These are phyloP conservation scores for Aspergillus neotritici DNA, from an alignment of 2,329 filamentous ascomycete genomes.

Conservation along the genomic window DNA sequence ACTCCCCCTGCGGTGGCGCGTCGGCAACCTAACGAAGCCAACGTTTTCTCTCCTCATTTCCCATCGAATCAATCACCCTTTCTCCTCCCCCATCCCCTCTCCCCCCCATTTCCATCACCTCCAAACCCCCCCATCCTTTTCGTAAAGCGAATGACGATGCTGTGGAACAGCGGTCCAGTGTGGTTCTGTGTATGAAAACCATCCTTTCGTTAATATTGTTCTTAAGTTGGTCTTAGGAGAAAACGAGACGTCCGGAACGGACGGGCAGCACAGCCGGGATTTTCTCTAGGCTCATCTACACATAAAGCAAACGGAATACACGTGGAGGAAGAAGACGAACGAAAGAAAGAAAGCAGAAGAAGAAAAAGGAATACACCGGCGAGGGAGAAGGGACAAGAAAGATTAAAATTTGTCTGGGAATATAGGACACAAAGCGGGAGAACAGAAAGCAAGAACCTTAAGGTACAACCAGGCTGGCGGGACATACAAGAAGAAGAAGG, in stretches of 20 bases:
- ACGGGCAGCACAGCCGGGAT: slow-evolving; percentile 15
- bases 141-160: slow-evolving; percentile 39
- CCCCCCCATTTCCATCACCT: slow-evolving; percentile 10
- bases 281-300: slow-evolving; percentile 2
- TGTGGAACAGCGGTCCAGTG: slow-evolving; percentile 26
- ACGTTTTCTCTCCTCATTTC: background rate
- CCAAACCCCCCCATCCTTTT: slow-evolving; percentile 18
- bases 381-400: slow-evolving; percentile 3
- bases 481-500: slow-evolving; percentile 1
- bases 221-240: slow-evolving; percentile 24
- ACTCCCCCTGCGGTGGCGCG: too few relatives aligned
- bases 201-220: slow-evolving; percentile 18
- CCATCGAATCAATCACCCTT: background rate
- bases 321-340: slow-evolving; percentile 4
- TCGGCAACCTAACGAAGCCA: too few relatives aligned
- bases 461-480: too few relatives aligned
- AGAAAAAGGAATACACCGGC: slow-evolving; percentile 3
- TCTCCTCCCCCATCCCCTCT: slow-evolving; percentile 11
- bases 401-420: background rate
- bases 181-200: slow-evolving; percentile 34
- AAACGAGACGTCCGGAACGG: slow-evolving; percentile 14
- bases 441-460: too few relatives aligned
- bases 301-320: background rate
- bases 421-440: too few relatives aligned
- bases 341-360: slow-evolving; percentile 6